These are phyloP conservation scores for Glarea lozoyensis DNA, from an alignment of 495 filamentous ascomycete genomes.

Conservation along the genomic window DNA sequence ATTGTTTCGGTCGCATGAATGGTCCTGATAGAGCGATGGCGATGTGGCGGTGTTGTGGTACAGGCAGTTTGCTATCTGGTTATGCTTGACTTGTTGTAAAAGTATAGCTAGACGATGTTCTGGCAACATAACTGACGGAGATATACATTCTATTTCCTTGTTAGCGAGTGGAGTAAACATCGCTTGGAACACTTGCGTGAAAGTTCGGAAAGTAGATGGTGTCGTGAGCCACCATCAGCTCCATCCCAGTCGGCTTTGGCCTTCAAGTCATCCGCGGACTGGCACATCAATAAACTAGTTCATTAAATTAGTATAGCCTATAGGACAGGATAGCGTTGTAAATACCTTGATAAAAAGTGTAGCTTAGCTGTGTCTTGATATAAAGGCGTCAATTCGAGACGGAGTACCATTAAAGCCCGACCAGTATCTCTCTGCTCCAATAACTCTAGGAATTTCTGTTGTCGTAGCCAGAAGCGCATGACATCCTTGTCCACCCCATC, in stretches of 20 bases:
- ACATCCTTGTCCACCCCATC: conserved; percentile 33
- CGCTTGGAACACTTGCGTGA: conserved; percentile 53
- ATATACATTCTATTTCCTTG: conserved; percentile 64
- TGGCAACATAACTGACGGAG: conserved; percentile 96
- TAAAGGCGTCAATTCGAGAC: conserved; percentile 80
- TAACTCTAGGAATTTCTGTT: conserved; percentile 93
- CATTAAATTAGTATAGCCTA: conserved; percentile 1
- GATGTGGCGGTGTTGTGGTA: conserved; percentile 78
- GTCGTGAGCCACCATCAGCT: conserved; percentile 66
- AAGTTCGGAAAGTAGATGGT: conserved; percentile 65
- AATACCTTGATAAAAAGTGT: conserved; percentile 73
- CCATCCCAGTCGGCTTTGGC: conserved; percentile 85
- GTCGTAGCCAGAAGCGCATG: conserved; percentile 65
- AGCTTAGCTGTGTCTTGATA: conserved; percentile 68
- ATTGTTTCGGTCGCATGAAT: conserved; percentile 68
- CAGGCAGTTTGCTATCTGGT: conserved; percentile 72
- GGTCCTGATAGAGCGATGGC: conserved; percentile 83
- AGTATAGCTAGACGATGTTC: conserved; percentile 82
- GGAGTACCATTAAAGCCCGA: conserved; percentile 69
- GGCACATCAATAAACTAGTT: conserved; percentile 76
- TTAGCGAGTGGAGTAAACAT: neutral
- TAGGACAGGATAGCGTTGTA: conserved; percentile 6
- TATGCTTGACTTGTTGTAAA: conserved; percentile 72
- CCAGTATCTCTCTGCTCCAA: conserved; percentile 67
- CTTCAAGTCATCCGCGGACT: conserved; percentile 67